phyloP scores from a whole-genome alignment of 148 eudicot species.

The Fagopyrum esculentum region DNA sequence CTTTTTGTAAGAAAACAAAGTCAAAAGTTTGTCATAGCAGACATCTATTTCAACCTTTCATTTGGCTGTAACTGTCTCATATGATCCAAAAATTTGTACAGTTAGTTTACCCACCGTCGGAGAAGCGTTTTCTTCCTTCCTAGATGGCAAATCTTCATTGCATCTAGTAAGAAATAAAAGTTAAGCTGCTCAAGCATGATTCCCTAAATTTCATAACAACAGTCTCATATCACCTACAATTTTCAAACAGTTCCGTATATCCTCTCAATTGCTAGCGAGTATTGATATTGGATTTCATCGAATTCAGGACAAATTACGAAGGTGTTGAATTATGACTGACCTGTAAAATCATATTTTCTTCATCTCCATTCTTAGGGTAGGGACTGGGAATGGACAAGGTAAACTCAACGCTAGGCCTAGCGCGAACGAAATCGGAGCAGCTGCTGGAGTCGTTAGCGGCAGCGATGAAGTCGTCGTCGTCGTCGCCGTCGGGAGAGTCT shows the following conservation, averaged over 20 bases:
- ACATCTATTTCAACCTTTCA: not conserved
- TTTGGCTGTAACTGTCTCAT: not conserved
- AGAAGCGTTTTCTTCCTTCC: not conserved
- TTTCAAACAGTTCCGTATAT: not conserved
- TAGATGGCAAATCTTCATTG: not conserved
- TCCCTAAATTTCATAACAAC: no score
- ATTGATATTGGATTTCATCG: not conserved
- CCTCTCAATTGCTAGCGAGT: not conserved
- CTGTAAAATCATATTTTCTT: not conserved
- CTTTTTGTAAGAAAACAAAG: not conserved
- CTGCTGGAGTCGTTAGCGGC: conserved; percentile 50
- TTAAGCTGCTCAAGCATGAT: not conserved
- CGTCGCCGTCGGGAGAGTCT: conserved; percentile 18
- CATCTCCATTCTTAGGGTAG: not conserved
- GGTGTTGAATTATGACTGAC: not conserved
- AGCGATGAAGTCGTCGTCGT: conserved; percentile 17
- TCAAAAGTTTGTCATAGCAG: not conserved
- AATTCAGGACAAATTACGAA: not conserved
- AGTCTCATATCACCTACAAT: not conserved
- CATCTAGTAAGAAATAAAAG: not conserved
- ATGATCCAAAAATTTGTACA: not conserved
- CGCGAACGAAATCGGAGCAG: conserved; percentile 76
- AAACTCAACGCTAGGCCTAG: conserved; percentile 32
- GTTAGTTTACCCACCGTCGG: not conserved
- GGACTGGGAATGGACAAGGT: conserved; percentile 40